Evolutionary conservation across 257 asterid species (phyloP).

Genomic region (Solanum bulbocastanum): DNA sequence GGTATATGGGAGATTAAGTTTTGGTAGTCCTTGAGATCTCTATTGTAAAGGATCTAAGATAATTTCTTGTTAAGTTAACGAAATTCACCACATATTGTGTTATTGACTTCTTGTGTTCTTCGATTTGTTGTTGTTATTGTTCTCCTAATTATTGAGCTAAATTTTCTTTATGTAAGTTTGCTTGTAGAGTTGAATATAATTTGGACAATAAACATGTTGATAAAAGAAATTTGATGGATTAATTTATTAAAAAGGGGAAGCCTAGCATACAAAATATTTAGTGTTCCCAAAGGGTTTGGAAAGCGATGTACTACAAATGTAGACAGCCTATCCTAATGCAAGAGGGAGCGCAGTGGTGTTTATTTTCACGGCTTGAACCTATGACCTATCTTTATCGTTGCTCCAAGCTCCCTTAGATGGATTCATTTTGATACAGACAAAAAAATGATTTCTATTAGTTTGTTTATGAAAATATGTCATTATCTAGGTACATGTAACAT

Average conservation of each 20-base stretch:
- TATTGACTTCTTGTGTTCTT: neutral
- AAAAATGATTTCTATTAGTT: neutral
- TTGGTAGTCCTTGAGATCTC: neutral
- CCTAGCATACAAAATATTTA: no score
- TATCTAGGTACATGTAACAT: neutral
- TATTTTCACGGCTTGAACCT: neutral
- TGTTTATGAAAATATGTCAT: no score
- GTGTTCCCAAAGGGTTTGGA: no score
- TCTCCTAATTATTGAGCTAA: neutral
- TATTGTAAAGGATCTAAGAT: neutral
- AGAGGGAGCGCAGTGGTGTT: rapidly evolving
- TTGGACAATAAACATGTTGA: neutral
- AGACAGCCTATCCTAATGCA: neutral
- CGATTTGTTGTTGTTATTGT: neutral
- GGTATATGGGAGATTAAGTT: neutral
- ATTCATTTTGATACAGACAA: neutral
- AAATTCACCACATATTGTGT: neutral
- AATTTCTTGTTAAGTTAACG: neutral
- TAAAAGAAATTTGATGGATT: no score
- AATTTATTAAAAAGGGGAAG: neutral
- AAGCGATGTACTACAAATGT: no score
- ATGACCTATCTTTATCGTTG: neutral
- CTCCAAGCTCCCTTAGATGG: neutral
- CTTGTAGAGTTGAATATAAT: neutral
- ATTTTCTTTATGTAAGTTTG: neutral